Base-by-base conservation (phyloP, 139 green algal genomes). In the Picochlorum sp. region DNA sequence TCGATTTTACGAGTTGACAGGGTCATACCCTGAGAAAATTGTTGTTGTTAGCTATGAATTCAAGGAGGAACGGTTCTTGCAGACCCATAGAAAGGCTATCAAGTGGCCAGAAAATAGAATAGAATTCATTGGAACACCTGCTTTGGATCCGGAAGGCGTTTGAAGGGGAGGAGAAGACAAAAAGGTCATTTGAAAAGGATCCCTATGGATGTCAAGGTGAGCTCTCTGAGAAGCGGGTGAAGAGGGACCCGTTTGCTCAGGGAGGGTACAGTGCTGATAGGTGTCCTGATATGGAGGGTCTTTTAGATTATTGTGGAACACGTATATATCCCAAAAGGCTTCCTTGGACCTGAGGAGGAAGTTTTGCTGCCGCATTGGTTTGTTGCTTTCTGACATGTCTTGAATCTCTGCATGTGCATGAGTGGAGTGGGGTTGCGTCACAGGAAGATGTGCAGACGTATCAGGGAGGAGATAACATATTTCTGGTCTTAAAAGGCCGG, bases 1-100 rank as follows among this genome's bases (percentile, higher is more conserved):
- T 75, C 79, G 83, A 32, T 90, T 92, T 72, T 69, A 77, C 47
- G 74, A 91, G 63, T 69, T 90, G 13, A 85, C 83, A 11, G 82
- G 84, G 10, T 79, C 85, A 70, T 95, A 94, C 66, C 90, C 90
- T 2, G 55, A 71, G 4, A 62, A 73, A 34, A 66, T 96, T 34
- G 86, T 80, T 1, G 82, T 96, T 10, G 81, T 96, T n/a, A 85
- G 83, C 55, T 97, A 96, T 76, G 83, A 85, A 2, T 84, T 95
- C 66, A 97, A 97, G 77, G 55, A 80, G 30, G 45, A 66, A 5
- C 76, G 90, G 6, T 96, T 96, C 61, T 45, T 66, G 4, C 63
- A 83, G 16, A 50, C 94, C 54, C 90, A 97, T 73, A 68, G 83
- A 0, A 63, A 61, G 1, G 89, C 91, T 9, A 47, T 95, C 8